Evolutionary conservation across 2,329 filamentous ascomycete genomes (phyloP).

Genomic region (Nothomitra cinnamomea): DNA sequence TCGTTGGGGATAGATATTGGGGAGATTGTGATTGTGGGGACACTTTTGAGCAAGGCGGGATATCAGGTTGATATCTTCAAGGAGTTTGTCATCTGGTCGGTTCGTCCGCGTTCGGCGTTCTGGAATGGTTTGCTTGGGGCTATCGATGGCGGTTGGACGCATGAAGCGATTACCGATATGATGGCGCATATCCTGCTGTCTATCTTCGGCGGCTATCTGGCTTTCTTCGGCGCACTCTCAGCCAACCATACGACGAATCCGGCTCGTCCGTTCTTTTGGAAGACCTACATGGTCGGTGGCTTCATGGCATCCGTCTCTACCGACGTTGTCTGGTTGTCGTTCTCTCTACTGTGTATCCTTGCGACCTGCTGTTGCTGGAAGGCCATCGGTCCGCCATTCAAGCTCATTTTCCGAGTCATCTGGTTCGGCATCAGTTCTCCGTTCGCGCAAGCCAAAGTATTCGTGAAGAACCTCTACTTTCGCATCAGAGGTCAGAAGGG

Average conservation of each 20-base stretch:
- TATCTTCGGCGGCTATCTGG: background rate
- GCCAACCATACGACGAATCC: slow-evolving; percentile 2
- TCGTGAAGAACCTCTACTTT: background rate
- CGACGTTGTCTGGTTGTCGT: background rate
- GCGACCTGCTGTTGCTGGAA: slow-evolving; percentile 1
- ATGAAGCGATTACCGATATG: background rate
- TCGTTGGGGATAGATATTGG: background rate
- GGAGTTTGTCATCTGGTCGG: slow-evolving; percentile 1
- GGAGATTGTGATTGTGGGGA: background rate
- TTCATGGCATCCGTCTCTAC: background rate
- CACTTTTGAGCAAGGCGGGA: background rate
- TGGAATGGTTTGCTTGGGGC: background rate
- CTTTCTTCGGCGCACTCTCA: background rate
- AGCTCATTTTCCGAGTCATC: background rate
- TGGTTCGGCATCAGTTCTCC: background rate
- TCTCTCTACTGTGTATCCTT: background rate
- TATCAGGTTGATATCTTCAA: slow-evolving; percentile 1
- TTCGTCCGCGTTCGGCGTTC: background rate
- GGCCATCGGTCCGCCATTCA: background rate
- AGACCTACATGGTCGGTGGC: background rate
- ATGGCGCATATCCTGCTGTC: slow-evolving; percentile 1
- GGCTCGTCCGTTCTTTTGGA: background rate
- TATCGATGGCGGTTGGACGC: background rate
- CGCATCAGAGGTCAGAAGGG: background rate
- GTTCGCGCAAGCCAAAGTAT: background rate